These are phyloP conservation scores for Globisporangium cylindrosporum DNA, from an alignment of 352 stramenopile species.

Conservation along the genomic window DNA sequence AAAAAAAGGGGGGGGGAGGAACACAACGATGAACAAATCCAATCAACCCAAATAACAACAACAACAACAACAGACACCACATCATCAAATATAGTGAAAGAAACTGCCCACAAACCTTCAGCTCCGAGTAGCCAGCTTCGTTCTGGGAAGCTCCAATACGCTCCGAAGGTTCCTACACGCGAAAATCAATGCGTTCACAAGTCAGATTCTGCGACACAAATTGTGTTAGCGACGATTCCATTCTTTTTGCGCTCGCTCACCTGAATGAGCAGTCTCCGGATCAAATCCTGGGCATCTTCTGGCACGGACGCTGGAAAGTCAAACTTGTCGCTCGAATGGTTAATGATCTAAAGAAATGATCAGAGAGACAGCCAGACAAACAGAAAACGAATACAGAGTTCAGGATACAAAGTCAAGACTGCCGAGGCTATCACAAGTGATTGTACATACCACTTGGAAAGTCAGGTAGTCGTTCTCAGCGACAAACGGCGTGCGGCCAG, in stretches of 20 bases:
- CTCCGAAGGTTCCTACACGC: constrained; percentile 38
- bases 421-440: not conserved
- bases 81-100: not conserved
- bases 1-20: not conserved
- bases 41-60: not conserved
- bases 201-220: not conserved
- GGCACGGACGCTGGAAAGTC: constrained; percentile 69
- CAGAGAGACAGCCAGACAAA: not conserved
- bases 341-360: constrained; percentile 56
- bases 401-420: not conserved
- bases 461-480: constrained; percentile 90
- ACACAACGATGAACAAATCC: not conserved
- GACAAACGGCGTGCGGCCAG: constrained; percentile 81
- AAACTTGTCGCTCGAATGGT: constrained; percentile 75
- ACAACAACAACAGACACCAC: not conserved
- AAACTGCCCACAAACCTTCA: constrained; percentile 43
- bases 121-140: constrained; percentile 57
- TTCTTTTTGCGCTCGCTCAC: constrained; percentile 17
- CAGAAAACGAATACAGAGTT: not conserved
- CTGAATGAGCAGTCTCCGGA: constrained; percentile 73
- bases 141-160: constrained; percentile 71
- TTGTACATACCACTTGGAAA: constrained; percentile 73
- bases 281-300: constrained; percentile 65
- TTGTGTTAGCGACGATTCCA: not conserved
- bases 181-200: not conserved